phyloP scores from a whole-genome alignment of 108 stramenopile species.

The Poteriospumella lacustris region DNA sequence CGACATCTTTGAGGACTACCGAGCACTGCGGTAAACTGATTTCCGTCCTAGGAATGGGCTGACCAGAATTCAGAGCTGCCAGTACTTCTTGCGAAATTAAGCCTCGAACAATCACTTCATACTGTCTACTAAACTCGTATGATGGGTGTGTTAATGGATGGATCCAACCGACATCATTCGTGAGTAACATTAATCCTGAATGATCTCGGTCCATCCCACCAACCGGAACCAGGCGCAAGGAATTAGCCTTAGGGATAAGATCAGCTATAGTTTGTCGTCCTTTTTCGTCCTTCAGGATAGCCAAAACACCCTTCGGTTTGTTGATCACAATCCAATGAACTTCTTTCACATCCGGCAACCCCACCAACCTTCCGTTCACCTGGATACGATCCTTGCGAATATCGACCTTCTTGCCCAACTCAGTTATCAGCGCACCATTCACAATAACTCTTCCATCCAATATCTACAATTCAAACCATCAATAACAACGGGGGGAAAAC shows the following conservation, averaged over 20 bases:
- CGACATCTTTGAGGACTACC: no score
- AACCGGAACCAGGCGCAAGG: conserved; percentile 43
- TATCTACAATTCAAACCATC: conserved; percentile 20
- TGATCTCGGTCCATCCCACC: conserved; percentile 44
- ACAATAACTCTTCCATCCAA: conserved; percentile 41
- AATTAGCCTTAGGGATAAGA: not conserved
- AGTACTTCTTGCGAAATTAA: not conserved
- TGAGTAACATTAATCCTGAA: conserved; percentile 42
- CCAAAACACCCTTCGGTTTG: conserved; percentile 28
- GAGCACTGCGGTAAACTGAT: no score
- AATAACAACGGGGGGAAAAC: not conserved
- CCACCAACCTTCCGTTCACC: conserved; percentile 16
- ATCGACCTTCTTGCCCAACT: conserved; percentile 11
- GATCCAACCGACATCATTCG: conserved; percentile 51
- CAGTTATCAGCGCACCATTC: conserved; percentile 18
- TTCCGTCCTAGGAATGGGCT: no score
- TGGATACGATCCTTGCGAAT: not conserved
- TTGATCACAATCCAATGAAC: conserved; percentile 15
- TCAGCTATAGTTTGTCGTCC: conserved; percentile 8
- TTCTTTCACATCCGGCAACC: not conserved
- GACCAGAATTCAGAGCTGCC: no score
- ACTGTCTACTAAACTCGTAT: conserved; percentile 27
- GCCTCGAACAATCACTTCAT: conserved; percentile 28
- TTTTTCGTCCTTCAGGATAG: conserved; percentile 11
- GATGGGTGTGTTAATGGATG: conserved; percentile 50